Base-by-base conservation (phyloP, 1,284 basidiomycete genomes). In the Naganishia liquefaciens region DNA sequence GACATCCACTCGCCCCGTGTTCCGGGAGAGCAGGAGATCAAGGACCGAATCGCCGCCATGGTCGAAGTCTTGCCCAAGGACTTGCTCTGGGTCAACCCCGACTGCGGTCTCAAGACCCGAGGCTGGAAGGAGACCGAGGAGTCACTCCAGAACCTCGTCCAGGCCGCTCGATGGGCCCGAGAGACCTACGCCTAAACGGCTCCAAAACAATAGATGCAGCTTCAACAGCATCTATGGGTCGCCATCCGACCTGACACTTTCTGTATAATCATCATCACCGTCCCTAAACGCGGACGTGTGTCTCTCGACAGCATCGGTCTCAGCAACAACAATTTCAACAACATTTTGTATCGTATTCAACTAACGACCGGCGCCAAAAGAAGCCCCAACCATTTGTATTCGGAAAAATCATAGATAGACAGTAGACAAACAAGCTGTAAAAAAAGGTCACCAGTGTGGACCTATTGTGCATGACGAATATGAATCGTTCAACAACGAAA, bases 1-100 rank as follows among this genome's bases (percentile, higher is more conserved):
- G 95, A 99, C 82, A 97, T 99, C 82, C 96, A 98, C 86, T 98
- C 94, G 73, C 95, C 95, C 71, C 94, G 96, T 87, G 91, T 99
- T 69, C 96, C 96, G 63, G 83, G 87, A 67, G 86, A 88, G 74
- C 86, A 94, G 80, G 96, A 99, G 84, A 95, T 99, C 84, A 88
- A 88, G 83, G 89, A 95, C 74, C 91, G 93, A 75, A 85, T 99
- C 79, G 85, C 86, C 80, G 82, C 87, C 70, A 93, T 95, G 85
- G 86, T 90, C 72, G 81, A 82, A 68, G 88, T 89, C 74, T 86
- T 95, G 72, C 87, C 89, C 68, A 83, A 84, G 72, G 84, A 88
- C 68, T 84, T 93, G 67, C 86, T 91, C 80, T 91, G 93, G 79
- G 84, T 98, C 82, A 98, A 98, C 86, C 95, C 96, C 68, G 89